Base-by-base conservation (phyloP, 768 basidiomycete species). In the Suillus subalutaceus region DNA sequence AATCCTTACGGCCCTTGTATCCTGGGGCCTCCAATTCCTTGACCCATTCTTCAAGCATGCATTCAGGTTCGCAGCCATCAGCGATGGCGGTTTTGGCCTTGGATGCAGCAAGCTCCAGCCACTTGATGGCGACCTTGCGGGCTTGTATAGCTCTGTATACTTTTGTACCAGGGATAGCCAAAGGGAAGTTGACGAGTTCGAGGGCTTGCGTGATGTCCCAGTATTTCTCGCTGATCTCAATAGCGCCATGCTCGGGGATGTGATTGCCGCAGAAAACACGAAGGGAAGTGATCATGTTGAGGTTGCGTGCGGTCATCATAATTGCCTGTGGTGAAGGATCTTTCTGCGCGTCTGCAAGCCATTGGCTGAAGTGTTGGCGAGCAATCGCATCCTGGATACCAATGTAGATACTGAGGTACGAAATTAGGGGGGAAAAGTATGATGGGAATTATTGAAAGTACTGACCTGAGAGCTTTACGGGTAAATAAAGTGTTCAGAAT, bases 211-310 rank as follows among this genome's bases (percentile, higher is more conserved):
- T 99, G 79, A 99, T 97, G 66, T 85, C 83, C 97, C 97, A 99
- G 81, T 99, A 99, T 75, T 94, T 95, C 70, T 93, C 90, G 74
- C 86, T 91, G 75, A 99, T 96, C 74, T 94, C 93, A 18, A 79
- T 74, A 32, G 90, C 87, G 48, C 90, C 93, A 9, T 88, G 79
- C 18, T 94, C 90, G 37, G 94, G 88, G 70, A 99, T 90, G 78
- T 99, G 93, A 67, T 83, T 80, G 20, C 97, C 97, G 73, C 96
- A 95, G 81, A 99, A 99, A 64, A 99, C 97, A 63, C 90, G 88
- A 44, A 99, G 89, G 2, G 96, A 98, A 6, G 95, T 96, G 68
- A 96, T 92, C 96, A 99, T 99, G 82, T 99, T 99, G 68, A 97
- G 82, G 73, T 91, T 88, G 67, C 97, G 93, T 72, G 94, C 90